Evolutionary conservation across 2,329 filamentous ascomycete species (phyloP).

Genomic region (Colletotrichum lindemuthianum): DNA sequence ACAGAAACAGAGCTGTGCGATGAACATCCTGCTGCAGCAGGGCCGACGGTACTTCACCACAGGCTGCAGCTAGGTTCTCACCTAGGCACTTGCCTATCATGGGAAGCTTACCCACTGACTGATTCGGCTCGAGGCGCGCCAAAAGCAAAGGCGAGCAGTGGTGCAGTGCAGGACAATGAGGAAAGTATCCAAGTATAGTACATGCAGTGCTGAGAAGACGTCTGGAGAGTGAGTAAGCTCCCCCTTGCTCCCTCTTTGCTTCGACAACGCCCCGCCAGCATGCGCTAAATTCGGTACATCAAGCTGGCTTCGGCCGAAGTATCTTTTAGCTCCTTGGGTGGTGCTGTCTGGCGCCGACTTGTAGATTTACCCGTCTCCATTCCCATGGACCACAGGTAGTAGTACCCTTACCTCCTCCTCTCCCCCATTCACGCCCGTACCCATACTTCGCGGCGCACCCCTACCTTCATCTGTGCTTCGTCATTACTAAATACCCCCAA

Average conservation of each 20-base stretch:
- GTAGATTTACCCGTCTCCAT: not conserved
- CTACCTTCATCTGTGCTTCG: constrained; percentile 36
- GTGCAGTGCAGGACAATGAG: constrained; percentile 22
- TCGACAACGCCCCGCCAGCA: constrained; percentile 17
- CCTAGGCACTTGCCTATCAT: constrained; percentile 29
- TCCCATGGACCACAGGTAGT: not conserved
- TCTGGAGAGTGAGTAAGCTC: constrained; percentile 32
- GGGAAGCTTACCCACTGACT: constrained; percentile 33
- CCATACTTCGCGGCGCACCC: constrained; percentile 31
- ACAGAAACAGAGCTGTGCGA: not conserved
- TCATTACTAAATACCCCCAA: constrained; percentile 39
- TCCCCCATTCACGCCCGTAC: constrained; percentile 23
- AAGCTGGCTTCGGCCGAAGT: constrained; percentile 22
- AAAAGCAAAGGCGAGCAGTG: constrained; percentile 24
- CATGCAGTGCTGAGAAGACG: constrained; percentile 10
- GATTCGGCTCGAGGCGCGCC: constrained; percentile 27
- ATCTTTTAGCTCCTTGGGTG: constrained; percentile 12
- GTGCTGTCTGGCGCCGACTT: constrained; percentile 14
- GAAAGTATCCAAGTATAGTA: constrained; percentile 30
- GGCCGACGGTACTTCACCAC: not conserved
- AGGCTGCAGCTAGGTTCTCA: not conserved
- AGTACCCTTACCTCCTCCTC: constrained; percentile 7
- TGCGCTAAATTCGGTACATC: constrained; percentile 10
- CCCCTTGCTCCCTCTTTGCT: constrained; percentile 24
- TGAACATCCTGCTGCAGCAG: not conserved